phyloP scores from a whole-genome alignment of 768 basidiomycete genomes.

The Clitopilus passeckerianus region DNA sequence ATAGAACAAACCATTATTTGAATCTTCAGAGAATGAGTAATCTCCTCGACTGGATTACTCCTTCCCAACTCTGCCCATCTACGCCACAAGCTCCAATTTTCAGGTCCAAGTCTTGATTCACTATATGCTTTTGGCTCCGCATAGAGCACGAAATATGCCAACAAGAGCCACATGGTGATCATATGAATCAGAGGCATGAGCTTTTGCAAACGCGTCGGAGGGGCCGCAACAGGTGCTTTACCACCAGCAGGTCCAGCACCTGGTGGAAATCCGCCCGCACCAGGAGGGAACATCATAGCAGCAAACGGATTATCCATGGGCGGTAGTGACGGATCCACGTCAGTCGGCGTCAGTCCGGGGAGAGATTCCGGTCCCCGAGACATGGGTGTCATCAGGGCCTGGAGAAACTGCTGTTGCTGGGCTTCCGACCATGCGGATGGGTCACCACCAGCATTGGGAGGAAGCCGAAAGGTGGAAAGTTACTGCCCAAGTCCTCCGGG shows the following conservation, averaged over 20 bases:
- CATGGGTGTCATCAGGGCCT: constrained; percentile 47
- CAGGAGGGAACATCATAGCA: constrained; percentile 32
- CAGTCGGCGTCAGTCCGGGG: constrained; percentile 10
- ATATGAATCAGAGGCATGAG: constrained; percentile 65
- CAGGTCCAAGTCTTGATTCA: constrained; percentile 27
- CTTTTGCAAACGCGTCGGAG: constrained; percentile 50
- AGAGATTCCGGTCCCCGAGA: constrained; percentile 11
- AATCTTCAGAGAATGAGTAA: constrained; percentile 31
- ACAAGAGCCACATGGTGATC: constrained; percentile 54
- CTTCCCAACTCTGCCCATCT: constrained; percentile 59
- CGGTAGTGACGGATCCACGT: constrained; percentile 21
- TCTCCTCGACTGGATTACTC: constrained; percentile 26
- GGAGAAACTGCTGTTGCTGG: constrained; percentile 65
- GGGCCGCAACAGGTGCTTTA: constrained; percentile 17
- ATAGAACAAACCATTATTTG: constrained; percentile 49
- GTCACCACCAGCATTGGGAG: constrained; percentile 27
- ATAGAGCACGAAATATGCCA: constrained; percentile 66
- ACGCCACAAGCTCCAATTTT: constrained; percentile 35
- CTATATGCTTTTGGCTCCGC: constrained; percentile 52
- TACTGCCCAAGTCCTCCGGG: constrained; percentile 14
- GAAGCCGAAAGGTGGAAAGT: constrained; percentile 15
- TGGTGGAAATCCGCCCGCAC: constrained; percentile 16
- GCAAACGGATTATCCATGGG: constrained; percentile 43
- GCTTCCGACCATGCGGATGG: constrained; percentile 63
- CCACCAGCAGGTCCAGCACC: constrained; percentile 15